Conservation (phyloP, 768 basidiomycete species). For the Auricularia sp. region DNA sequence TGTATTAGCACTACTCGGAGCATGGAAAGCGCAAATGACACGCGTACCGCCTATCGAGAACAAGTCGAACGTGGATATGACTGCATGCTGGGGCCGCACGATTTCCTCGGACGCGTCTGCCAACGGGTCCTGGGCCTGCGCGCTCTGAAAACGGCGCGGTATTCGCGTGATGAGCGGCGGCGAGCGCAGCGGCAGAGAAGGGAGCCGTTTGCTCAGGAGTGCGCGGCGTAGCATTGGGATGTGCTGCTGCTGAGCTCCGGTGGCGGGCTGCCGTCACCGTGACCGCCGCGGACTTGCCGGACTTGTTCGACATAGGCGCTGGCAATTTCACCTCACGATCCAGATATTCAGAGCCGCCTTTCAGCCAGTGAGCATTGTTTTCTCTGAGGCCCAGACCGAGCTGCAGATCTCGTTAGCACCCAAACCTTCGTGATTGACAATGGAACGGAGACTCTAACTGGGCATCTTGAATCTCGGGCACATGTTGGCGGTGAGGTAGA, state of each 20-base stretch:
- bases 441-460: no score
- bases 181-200: not conserved
- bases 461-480: no score
- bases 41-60: conserved; percentile 79
- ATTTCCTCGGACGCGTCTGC: conserved; percentile 5
- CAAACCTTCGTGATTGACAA: no score
- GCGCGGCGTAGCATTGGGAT: not conserved
- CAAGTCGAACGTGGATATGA: conserved; percentile 87
- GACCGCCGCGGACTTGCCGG: no score
- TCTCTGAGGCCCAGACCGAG: no score
- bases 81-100: conserved; percentile 53
- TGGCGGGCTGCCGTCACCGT: not conserved
- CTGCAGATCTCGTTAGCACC: no score
- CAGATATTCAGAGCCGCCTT: no score
- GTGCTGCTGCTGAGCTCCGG: not conserved
- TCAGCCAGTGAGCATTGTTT: no score
- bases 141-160: not conserved
- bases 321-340: no score
- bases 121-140: not conserved
- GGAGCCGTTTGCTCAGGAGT: not conserved
- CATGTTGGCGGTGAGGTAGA: no score
- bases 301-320: no score
- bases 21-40: conserved; percentile 9
- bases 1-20: conserved; percentile 25
- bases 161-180: not conserved